Conservation (phyloP, 2,329 filamentous ascomycete species). For the Emericellopsis atlantica region DNA sequence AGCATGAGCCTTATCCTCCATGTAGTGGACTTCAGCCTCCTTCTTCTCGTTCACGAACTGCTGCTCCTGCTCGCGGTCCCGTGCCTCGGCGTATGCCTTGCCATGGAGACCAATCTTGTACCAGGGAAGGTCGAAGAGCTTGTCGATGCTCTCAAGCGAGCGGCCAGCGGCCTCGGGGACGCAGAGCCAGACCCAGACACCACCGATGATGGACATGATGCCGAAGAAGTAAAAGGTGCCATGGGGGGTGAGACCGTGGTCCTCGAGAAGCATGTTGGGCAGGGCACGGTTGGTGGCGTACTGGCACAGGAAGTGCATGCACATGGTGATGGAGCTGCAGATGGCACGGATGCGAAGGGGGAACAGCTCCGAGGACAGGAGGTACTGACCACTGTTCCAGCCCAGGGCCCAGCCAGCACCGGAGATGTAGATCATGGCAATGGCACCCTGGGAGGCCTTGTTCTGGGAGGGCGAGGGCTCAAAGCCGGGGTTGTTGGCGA, state of each 20-base stretch:
- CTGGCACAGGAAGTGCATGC: constrained; percentile 8
- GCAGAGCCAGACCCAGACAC: constrained; percentile 51
- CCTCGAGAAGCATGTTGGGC: constrained; percentile 8
- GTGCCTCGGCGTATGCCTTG: constrained; percentile 13
- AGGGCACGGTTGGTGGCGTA: constrained; percentile 7
- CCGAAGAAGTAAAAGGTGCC: constrained; percentile 9
- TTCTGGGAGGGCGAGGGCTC: constrained; percentile 2
- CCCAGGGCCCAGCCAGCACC: constrained; percentile 9
- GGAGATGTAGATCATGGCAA: constrained; percentile 8
- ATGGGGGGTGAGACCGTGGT: constrained; percentile 5
- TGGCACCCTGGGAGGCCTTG: constrained; percentile 1
- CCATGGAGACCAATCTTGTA: constrained; percentile 46
- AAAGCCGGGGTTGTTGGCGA: constrained; percentile 7
- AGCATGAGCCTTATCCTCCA: neutral
- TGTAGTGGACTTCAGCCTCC: neutral
- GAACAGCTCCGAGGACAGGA: constrained; percentile 10
- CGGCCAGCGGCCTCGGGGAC: constrained; percentile 52
- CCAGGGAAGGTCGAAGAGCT: constrained; percentile 53
- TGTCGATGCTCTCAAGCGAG: constrained; percentile 48
- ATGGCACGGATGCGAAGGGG: constrained; percentile 9
- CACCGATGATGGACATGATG: constrained; percentile 23
- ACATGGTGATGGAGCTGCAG: constrained; percentile 7
- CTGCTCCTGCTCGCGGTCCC: constrained; percentile 4
- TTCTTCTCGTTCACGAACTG: constrained; percentile 3
- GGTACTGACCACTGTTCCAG: constrained; percentile 8